Percentiles rank a stretch among this genome's conserved stretches.
These are phyloP conservation scores for Umbelopsis vinacea DNA, from an alignment of 192 early-diverging fungal genomes.

Conservation along the genomic window DNA sequence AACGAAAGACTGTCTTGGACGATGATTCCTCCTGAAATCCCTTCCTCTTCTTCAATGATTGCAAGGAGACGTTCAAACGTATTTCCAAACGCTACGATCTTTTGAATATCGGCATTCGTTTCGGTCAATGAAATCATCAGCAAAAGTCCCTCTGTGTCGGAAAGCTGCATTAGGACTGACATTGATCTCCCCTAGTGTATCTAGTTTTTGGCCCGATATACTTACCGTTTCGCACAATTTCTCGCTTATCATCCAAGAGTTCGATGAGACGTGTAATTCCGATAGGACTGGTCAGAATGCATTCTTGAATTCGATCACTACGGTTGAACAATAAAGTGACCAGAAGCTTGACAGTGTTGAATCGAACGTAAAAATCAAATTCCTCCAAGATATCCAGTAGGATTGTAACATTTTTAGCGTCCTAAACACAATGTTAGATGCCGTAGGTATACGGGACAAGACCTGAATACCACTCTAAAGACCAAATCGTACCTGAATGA, in stretches of 20 bases:
- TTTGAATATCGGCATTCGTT: constrained; percentile 94
- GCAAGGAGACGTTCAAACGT: constrained; percentile 92
- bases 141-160: constrained; percentile 78
- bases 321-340: constrained; percentile 70
- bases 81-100: constrained; percentile 98
- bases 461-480: neutral
- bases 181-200: neutral
- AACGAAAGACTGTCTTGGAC: constrained; percentile 96
- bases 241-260: constrained; percentile 88
- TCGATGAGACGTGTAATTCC: constrained; percentile 90
- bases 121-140: constrained; percentile 91
- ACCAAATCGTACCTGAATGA: constrained; percentile 41
- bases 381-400: constrained; percentile 90
- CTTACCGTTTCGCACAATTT: constrained; percentile 94
- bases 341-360: constrained; percentile 87
- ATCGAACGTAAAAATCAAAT: constrained; percentile 94
- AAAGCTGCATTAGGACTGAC: neutral
- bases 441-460: too few species aligned
- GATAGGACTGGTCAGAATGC: constrained; percentile 84
- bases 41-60: constrained; percentile 91
- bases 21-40: constrained; percentile 90
- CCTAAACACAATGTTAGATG: constrained; percentile 50
- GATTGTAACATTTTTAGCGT: constrained; percentile 71
- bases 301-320: constrained; percentile 73
- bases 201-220: neutral